Evolutionary conservation across 73 alveolate species (phyloP), one percentile per base, ranked within the genome.

Genomic region (Breviolum minutum): DNA sequence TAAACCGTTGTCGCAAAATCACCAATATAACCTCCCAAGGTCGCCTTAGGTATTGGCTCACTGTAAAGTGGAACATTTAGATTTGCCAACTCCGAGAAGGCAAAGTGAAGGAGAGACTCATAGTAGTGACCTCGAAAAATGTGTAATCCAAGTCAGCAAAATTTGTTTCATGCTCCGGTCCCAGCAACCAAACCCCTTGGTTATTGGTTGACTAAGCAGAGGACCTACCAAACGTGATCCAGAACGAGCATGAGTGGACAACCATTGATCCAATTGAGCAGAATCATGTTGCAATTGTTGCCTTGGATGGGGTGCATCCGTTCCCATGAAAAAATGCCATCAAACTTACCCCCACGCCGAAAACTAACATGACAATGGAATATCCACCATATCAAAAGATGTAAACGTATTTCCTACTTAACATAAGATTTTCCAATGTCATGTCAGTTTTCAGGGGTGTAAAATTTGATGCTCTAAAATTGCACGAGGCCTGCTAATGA

Each of bases 101-200:
- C 97, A 60, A 92, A 92, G 97, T 92, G 97, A 74, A 92, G 68
- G 26, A 92, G 66, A 32, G 97, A 92, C 97, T 92, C 97, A 89
- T 92, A 92, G 89, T 92, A 92, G 76, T 90, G 96, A 30, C 96
- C 96, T 90, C 63, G 54, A 66, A 32, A 30, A 20, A 66, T 11
- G 74, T 66, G 24, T 17, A 17, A 17, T 66, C 74, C 74, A 66
- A 17, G 11, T 11, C 74, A 66, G 11, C 74, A 66, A 66, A 66
- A 17, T 13, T 40, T 40, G 54, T 40, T 40, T 40, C 54, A 40
- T 40, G 54, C 54, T 40, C 54, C 54, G 3, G 77, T 6, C 1
- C 2, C 77, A 68, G 24, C 17, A 14, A 68, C 77, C n/a, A 68
- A 68, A 68, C 77, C n/a, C 17, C 24, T 2, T 17, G 11, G 17